Evolutionary conservation across 1,284 basidiomycete genomes (phyloP).

Genomic region (Rhodotorula sp.): DNA sequence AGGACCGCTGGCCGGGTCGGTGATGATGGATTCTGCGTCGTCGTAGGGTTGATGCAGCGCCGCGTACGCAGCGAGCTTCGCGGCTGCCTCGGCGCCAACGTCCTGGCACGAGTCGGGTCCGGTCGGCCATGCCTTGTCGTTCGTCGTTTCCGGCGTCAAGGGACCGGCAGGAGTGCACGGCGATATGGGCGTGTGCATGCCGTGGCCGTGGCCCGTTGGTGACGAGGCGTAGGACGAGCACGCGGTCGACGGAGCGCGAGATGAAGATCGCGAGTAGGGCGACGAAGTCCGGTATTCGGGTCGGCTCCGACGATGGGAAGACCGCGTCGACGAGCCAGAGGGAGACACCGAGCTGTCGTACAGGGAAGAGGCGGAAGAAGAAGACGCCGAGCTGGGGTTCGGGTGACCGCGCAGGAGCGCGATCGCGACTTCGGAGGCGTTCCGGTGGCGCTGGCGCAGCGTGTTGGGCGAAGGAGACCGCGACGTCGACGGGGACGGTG

Average conservation of each 20-base stretch:
- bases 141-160: slow-evolving; percentile 28
- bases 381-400: neutral
- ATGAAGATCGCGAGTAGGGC: slow-evolving; percentile 34
- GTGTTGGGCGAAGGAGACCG: slow-evolving; percentile 37
- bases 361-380: slow-evolving; percentile 3
- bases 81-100: neutral
- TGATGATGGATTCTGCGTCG: neutral
- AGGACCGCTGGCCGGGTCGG: neutral
- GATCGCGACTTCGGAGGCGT: slow-evolving; percentile 37
- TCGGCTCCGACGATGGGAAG: slow-evolving; percentile 11
- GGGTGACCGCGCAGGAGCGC: slow-evolving; percentile 31
- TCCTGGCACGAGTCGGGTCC: neutral
- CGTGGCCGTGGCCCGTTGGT: slow-evolving; percentile 22
- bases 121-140: slow-evolving; percentile 21
- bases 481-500: slow-evolving; percentile 34
- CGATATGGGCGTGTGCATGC: slow-evolving; percentile 28
- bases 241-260: slow-evolving; percentile 30
- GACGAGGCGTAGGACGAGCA: slow-evolving; percentile 30
- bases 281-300: slow-evolving; percentile 27
- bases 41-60: neutral
- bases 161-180: slow-evolving; percentile 36
- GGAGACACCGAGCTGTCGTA: slow-evolving; percentile 15
- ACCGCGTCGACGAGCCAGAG: slow-evolving; percentile 18
- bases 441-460: slow-evolving; percentile 35
- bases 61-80: slow-evolving; percentile 15